Evolutionary conservation across 306 rosid species (phyloP).

Genomic region (Pachyrhizus erosus): DNA sequence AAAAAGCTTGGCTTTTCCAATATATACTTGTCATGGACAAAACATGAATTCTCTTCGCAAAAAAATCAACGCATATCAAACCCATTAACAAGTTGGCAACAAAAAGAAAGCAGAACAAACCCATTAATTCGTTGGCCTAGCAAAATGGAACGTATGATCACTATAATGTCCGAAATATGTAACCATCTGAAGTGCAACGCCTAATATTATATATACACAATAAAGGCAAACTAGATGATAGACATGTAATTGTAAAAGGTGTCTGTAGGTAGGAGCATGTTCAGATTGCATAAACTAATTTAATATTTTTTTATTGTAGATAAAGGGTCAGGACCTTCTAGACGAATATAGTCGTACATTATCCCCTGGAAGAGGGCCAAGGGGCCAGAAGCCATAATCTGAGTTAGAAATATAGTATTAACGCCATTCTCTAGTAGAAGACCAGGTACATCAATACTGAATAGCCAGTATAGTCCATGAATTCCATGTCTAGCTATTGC

Average conservation of each 20-base stretch:
- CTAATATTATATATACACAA: not conserved
- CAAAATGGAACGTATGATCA: not conserved
- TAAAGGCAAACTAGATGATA: not conserved
- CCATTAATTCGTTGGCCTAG: not conserved
- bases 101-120: not conserved
- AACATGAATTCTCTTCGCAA: not conserved
- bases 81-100: not conserved
- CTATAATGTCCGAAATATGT: not conserved
- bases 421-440: slow-evolving; percentile 54
- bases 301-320: not conserved
- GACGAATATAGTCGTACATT: slow-evolving; percentile 83
- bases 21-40: not conserved
- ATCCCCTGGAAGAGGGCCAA: slow-evolving; percentile 68
- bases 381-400: slow-evolving; percentile 58
- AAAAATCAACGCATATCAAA: not conserved
- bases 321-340: slow-evolving; percentile 58
- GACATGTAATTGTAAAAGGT: not conserved
- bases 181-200: not conserved
- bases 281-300: not conserved
- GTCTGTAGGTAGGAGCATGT: not conserved
- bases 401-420: slow-evolving; percentile 70
- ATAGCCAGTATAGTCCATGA: slow-evolving; percentile 89
- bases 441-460: slow-evolving; percentile 54
- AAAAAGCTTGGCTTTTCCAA: not conserved
- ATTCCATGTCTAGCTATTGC: slow-evolving; percentile 93